phyloP scores from a whole-genome alignment of 176 grass and related monocot genomes.

The Phyllostachys edulis region DNA sequence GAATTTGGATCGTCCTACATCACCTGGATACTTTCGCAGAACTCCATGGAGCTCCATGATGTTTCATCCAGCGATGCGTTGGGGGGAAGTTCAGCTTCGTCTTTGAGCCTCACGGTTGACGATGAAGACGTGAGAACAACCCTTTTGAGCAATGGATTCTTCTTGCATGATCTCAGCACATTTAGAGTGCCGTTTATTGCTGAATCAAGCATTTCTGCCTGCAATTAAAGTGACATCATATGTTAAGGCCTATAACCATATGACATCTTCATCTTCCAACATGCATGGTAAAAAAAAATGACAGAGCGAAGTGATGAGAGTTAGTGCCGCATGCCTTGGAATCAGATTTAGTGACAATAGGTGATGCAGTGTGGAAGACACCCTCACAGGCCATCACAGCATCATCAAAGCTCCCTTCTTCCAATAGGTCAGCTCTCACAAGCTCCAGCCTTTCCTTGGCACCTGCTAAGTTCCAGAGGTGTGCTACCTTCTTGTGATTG shows the following conservation, averaged over 20 bases:
- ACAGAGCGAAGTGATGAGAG: background rate
- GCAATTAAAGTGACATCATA: background rate
- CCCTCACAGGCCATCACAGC: conserved; percentile 74
- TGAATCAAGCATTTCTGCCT: conserved; percentile 43
- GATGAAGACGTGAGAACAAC: conserved; percentile 87
- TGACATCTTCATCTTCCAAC: background rate
- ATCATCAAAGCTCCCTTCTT: conserved; percentile 86
- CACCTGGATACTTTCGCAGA: conserved; percentile 71
- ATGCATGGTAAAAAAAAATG: background rate
- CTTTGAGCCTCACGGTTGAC: conserved; percentile 62
- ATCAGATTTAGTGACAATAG: conserved; percentile 57
- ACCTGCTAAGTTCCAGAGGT: conserved; percentile 70
- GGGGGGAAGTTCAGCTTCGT: conserved; percentile 47
- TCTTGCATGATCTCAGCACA: conserved; percentile 73
- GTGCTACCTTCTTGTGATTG: conserved; percentile 73
- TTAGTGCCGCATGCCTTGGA: conserved; percentile 51
- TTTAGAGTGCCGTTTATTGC: conserved; percentile 80
- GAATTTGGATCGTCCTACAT: background rate
- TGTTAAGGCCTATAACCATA: background rate
- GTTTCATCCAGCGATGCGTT: conserved; percentile 62
- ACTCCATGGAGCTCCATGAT: conserved; percentile 73
- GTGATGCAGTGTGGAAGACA: conserved; percentile 82
- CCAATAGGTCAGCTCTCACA: conserved; percentile 66
- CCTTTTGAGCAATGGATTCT: conserved; percentile 61
- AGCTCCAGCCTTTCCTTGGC: conserved; percentile 78